A percentile compares a stretch with the other conserved stretches of the same genome.
phyloP scores from a whole-genome alignment of 2,329 filamentous ascomycete genomes.

The Fusarium tanahbumbuense region DNA sequence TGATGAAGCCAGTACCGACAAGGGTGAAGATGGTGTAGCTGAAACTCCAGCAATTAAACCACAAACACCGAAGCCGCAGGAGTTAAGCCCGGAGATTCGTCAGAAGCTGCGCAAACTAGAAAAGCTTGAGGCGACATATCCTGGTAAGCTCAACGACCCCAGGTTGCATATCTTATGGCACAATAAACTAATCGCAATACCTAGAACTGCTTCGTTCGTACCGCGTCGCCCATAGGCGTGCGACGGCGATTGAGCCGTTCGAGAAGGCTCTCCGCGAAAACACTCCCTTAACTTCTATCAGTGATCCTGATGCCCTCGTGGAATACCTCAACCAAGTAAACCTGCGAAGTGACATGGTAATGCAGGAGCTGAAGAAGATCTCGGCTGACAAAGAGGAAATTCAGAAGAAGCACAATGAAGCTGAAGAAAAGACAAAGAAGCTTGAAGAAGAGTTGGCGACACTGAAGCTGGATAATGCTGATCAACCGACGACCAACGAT shows the following conservation, averaged over 20 bases:
- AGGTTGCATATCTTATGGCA: neutral
- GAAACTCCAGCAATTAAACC: constrained; percentile 27
- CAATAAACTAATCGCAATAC: constrained; percentile 5
- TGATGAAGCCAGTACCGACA: constrained; percentile 36
- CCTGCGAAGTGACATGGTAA: constrained; percentile 88
- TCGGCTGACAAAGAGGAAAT: constrained; percentile 83
- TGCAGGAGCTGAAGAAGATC: constrained; percentile 91
- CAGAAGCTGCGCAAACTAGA: constrained; percentile 86
- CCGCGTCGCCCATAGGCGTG: constrained; percentile 87
- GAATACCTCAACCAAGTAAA: constrained; percentile 92
- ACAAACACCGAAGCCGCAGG: constrained; percentile 51
- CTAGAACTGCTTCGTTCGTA: constrained; percentile 88
- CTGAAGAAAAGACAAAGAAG: constrained; percentile 71
- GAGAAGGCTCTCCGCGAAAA: constrained; percentile 91
- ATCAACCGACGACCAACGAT: constrained; percentile 45
- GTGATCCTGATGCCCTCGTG: constrained; percentile 82
- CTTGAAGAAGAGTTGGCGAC: constrained; percentile 73
- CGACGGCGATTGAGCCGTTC: constrained; percentile 90
- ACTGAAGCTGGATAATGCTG: constrained; percentile 52
- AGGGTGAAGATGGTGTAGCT: constrained; percentile 34
- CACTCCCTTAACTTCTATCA: constrained; percentile 89
- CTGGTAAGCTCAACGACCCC: constrained; percentile 64
- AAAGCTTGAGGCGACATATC: constrained; percentile 87
- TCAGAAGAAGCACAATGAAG: constrained; percentile 79
- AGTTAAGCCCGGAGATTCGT: constrained; percentile 79